phyloP scores from a whole-genome alignment of 2,329 filamentous ascomycete species.

The Talaromyces sp. region DNA sequence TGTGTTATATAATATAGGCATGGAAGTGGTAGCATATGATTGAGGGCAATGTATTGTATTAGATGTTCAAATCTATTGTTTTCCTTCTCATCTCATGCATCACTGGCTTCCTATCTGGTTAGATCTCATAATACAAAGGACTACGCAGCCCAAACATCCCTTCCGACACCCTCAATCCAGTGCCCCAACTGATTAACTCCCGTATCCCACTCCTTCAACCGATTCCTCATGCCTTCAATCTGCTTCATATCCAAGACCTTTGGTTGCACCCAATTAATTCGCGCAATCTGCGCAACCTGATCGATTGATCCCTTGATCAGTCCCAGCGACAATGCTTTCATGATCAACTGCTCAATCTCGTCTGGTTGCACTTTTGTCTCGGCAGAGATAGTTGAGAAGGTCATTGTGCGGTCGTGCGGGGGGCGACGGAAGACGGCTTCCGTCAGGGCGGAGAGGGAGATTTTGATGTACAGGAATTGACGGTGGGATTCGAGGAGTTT shows the following conservation, averaged over 20 bases:
- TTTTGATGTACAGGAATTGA: slow-evolving; percentile 89
- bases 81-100: neutral
- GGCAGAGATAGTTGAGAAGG: slow-evolving; percentile 77
- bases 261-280: slow-evolving; percentile 98
- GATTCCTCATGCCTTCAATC: slow-evolving; percentile 83
- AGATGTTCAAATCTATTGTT: neutral
- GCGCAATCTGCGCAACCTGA: slow-evolving; percentile 87
- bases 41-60: neutral
- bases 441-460: slow-evolving; percentile 90
- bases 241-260: slow-evolving; percentile 95
- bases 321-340: slow-evolving; percentile 96
- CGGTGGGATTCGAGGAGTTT: slow-evolving; percentile 72
- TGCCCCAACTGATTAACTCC: slow-evolving; percentile 94
- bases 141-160: slow-evolving; percentile 89
- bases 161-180: slow-evolving; percentile 90
- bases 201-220: slow-evolving; percentile 89
- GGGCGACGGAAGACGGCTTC: slow-evolving; percentile 94
- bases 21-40: neutral
- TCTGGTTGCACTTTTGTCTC: slow-evolving; percentile 88
- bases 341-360: slow-evolving; percentile 96
- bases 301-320: slow-evolving; percentile 89
- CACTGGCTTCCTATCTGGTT: neutral
- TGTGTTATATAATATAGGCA: neutral
- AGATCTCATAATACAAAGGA: neutral
- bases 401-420: slow-evolving; percentile 91